Percentiles rank a stretch among this genome's conserved stretches.
Evolutionary conservation across 306 rosid species (phyloP).

Genomic region (Citrullus mucosospermus): DNA sequence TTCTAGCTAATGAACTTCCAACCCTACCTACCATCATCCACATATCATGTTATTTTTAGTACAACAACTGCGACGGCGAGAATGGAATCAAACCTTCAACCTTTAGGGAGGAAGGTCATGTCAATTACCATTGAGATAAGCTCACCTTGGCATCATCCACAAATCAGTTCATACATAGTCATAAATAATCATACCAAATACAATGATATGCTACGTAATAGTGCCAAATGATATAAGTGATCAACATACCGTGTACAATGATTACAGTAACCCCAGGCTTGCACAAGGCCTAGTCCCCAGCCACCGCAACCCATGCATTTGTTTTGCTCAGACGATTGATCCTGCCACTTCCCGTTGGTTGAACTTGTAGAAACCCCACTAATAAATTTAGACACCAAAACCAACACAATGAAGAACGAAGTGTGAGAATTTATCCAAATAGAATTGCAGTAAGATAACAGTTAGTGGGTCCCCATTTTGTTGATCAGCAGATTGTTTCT

Average conservation of each 20-base stretch:
- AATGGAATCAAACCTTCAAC: too few relatives aligned
- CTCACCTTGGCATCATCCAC: neutral
- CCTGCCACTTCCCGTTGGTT: slow-evolving; percentile 16
- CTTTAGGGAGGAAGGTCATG: too few relatives aligned
- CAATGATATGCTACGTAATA: neutral
- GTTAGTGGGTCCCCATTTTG: neutral
- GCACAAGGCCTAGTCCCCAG: slow-evolving; percentile 89
- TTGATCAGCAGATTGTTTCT: neutral
- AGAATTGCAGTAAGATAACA: neutral
- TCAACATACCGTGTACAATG: slow-evolving; percentile 74
- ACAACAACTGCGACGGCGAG: too few relatives aligned
- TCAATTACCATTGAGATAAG: too few relatives aligned
- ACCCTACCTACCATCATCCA: neutral
- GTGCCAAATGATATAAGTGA: neutral
- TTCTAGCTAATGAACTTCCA: neutral
- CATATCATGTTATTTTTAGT: too few relatives aligned
- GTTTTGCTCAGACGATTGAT: slow-evolving; percentile 25
- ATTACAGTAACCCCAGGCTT: slow-evolving; percentile 79
- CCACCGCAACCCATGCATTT: slow-evolving; percentile 79
- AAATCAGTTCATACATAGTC: neutral
- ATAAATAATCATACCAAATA: neutral
- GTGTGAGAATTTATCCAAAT: neutral
- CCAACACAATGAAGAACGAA: neutral
- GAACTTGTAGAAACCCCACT: slow-evolving; percentile 10
- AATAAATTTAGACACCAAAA: slow-evolving; percentile 1